These are phyloP conservation scores for Astrephomene gubernaculifera DNA, from an alignment of 139 green algal genomes.

Conservation along the genomic window DNA sequence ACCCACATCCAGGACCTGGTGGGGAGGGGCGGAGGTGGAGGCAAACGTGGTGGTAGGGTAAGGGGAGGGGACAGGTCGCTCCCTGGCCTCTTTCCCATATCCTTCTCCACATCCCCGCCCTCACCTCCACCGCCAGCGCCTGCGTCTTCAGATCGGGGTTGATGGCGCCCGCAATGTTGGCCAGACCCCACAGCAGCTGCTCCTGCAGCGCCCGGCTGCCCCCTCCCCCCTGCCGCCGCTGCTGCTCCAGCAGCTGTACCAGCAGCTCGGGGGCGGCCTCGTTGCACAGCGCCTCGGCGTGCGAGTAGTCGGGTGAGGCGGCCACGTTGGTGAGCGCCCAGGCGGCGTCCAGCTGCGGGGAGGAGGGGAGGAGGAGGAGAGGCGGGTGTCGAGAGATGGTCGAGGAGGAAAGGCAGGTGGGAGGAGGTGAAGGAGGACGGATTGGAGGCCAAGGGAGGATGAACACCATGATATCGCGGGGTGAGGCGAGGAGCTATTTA, in stretches of 20 bases:
- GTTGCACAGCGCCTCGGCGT: conserved; percentile 11
- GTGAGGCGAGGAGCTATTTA: too few relatives aligned
- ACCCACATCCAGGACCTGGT: conserved; percentile 16
- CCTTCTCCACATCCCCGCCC: background rate
- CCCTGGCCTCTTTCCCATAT: background rate
- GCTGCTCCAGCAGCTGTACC: background rate
- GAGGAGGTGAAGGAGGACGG: too few relatives aligned
- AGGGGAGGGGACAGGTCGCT: too few relatives aligned
- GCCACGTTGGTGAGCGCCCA: conserved; percentile 31
- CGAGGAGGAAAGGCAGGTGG: too few relatives aligned
- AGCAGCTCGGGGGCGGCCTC: background rate
- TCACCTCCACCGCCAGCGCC: conserved; percentile 15
- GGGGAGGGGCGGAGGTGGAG: background rate
- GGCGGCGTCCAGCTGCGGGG: conserved; percentile 9
- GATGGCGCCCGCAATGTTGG: conserved; percentile 13
- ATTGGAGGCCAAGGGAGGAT: too few relatives aligned
- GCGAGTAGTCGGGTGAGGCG: background rate
- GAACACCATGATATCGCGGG: too few relatives aligned
- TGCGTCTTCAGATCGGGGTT: background rate
- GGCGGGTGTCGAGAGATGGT: background rate
- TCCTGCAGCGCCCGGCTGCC: background rate
- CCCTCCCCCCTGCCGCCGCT: background rate
- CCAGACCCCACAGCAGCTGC: conserved; percentile 17
- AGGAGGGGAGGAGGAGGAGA: too few relatives aligned
- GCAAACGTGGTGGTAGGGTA: background rate